A percentile compares a stretch with the other conserved stretches of the same genome.
phyloP scores from a whole-genome alignment of 495 filamentous ascomycete genomes.

The Oidiodendron maius region DNA sequence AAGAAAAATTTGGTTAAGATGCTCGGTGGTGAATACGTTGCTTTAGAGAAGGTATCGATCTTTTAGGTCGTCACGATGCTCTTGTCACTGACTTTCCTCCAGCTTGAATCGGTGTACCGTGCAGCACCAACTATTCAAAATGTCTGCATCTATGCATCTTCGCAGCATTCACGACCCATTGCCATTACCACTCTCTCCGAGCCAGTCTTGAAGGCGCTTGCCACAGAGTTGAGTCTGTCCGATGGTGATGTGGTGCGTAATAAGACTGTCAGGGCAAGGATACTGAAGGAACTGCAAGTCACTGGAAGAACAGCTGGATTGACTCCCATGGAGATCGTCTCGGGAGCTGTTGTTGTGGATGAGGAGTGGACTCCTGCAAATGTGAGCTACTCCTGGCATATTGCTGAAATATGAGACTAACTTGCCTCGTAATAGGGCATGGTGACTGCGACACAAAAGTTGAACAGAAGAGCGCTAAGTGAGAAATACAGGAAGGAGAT shows the following conservation, averaged over 20 bases:
- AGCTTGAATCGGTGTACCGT: slow-evolving; percentile 90
- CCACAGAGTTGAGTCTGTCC: slow-evolving; percentile 62
- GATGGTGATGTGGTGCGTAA: slow-evolving; percentile 76
- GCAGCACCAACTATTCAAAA: slow-evolving; percentile 78
- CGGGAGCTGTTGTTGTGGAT: slow-evolving; percentile 84
- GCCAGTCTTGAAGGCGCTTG: slow-evolving; percentile 74
- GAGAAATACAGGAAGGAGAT: slow-evolving; percentile 60
- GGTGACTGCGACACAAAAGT: slow-evolving; percentile 65
- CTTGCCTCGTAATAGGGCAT: slow-evolving; percentile 47
- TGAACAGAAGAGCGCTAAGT: slow-evolving; percentile 61
- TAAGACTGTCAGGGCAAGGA: slow-evolving; percentile 65
- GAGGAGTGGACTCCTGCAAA: slow-evolving; percentile 98
- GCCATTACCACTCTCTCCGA: slow-evolving; percentile 92
- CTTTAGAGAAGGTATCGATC: slow-evolving; percentile 72
- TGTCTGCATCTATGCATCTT: slow-evolving; percentile 87
- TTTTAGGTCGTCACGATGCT: slow-evolving; percentile 40
- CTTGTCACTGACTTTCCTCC: neutral
- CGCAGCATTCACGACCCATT: slow-evolving; percentile 73
- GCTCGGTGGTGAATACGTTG: slow-evolving; percentile 93
- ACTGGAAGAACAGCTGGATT: slow-evolving; percentile 72
- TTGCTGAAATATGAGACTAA: slow-evolving; percentile 15
- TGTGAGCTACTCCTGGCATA: slow-evolving; percentile 47
- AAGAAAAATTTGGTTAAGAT: slow-evolving; percentile 99
- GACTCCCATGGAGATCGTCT: slow-evolving; percentile 79
- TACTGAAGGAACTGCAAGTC: slow-evolving; percentile 73